phyloP scores from a whole-genome alignment of 2,329 filamentous ascomycete genomes.

The Paracamarosporium sp. region DNA sequence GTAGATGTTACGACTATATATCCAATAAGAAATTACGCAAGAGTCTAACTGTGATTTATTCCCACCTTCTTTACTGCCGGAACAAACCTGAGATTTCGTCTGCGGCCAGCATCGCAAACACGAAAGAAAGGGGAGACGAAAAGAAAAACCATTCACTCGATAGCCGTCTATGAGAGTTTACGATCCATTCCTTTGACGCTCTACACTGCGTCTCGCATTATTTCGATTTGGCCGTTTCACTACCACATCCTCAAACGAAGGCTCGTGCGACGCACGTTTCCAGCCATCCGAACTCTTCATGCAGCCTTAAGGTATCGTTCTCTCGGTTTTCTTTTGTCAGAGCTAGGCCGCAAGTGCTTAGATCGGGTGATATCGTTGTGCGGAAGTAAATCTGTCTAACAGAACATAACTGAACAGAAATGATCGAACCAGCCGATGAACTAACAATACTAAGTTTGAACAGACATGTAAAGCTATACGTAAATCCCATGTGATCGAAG shows the following conservation, averaged over 20 bases:
- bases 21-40: too few relatives aligned
- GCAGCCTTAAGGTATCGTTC: background rate
- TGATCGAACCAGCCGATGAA: constrained; percentile 3
- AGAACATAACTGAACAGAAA: background rate
- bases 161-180: background rate
- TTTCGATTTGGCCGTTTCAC: background rate
- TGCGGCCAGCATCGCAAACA: too few relatives aligned
- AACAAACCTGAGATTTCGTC: too few relatives aligned
- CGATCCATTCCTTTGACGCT: background rate
- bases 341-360: too few relatives aligned
- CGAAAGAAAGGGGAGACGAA: too few relatives aligned
- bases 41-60: too few relatives aligned
- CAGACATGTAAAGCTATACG: background rate
- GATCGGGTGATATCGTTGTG: too few relatives aligned
- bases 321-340: background rate
- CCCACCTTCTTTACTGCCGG: too few relatives aligned
- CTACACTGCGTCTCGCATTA: background rate
- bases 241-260: background rate
- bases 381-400: too few relatives aligned
- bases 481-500: background rate
- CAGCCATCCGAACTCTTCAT: background rate
- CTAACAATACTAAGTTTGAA: background rate
- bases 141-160: background rate
- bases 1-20: too few relatives aligned
- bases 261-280: background rate